These are phyloP conservation scores for Diaporthe eres DNA, from an alignment of 2,329 filamentous ascomycete genomes.

Conservation along the genomic window DNA sequence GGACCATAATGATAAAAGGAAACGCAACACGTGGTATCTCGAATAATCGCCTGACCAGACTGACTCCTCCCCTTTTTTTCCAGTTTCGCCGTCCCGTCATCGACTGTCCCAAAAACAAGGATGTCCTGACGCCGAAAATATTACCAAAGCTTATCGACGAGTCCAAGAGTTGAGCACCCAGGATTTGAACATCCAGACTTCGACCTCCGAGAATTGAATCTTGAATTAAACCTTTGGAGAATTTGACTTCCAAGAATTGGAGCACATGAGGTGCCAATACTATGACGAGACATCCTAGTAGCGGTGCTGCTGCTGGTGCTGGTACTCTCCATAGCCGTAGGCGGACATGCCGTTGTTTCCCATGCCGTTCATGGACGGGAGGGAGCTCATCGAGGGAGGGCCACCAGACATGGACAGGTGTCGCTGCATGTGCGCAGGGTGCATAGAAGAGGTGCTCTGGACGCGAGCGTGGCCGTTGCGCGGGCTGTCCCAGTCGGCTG, in stretches of 20 bases:
- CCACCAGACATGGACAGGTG: constrained; percentile 30
- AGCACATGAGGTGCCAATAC: not conserved
- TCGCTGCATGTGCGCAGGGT: constrained; percentile 28
- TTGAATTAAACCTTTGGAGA: not conserved
- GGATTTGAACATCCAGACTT: not conserved
- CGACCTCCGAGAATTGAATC: not conserved
- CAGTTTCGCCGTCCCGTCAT: constrained; percentile 22
- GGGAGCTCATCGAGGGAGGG: constrained; percentile 31
- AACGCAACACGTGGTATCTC: constrained; percentile 33
- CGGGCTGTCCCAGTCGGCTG: constrained; percentile 31
- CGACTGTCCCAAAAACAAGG: constrained; percentile 20
- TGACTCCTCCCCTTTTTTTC: not conserved
- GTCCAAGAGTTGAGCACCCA: not conserved
- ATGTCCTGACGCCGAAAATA: constrained; percentile 10
- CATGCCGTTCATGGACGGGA: constrained; percentile 40
- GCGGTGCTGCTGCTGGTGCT: constrained; percentile 31
- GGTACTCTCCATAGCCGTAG: constrained; percentile 18
- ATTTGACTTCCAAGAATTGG: not conserved
- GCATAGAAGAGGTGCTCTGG: constrained; percentile 36
- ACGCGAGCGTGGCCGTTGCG: constrained; percentile 38
- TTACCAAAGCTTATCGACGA: constrained; percentile 7
- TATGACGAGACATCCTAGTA: not conserved
- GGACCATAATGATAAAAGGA: constrained; percentile 9
- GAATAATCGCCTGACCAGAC: constrained; percentile 24
- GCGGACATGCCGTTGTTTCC: not conserved